Conservation (phyloP, 2,329 filamentous ascomycete species). For the Pseudopyricularia cyperi region DNA sequence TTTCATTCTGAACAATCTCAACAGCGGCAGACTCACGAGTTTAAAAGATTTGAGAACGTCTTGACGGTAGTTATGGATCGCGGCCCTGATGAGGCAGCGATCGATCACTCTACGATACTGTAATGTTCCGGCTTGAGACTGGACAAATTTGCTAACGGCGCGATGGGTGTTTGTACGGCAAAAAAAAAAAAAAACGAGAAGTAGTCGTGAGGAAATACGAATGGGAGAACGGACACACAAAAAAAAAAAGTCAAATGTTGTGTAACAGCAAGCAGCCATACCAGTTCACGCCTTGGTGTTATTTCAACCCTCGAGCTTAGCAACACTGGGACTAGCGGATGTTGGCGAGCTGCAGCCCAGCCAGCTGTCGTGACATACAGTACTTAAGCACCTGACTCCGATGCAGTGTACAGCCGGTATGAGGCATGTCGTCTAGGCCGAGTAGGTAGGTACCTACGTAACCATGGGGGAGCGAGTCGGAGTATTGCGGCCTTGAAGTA, state of each 20-base stretch:
- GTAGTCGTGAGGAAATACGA: too few species aligned
- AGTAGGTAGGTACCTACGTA: too few species aligned
- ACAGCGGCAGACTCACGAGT: slow-evolving; percentile 56
- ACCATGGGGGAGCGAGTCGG: too few species aligned
- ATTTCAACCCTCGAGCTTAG: background rate
- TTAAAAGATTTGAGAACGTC: slow-evolving; percentile 97
- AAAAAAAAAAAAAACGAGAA: background rate
- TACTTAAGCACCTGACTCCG: background rate
- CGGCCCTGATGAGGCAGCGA: slow-evolving; percentile 20
- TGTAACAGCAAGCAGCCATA: background rate
- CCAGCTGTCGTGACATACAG: too few species aligned
- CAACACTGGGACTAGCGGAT: background rate
- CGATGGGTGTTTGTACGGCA: background rate
- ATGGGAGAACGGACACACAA: too few species aligned
- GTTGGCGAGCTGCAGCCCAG: background rate
- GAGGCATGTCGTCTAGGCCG: too few species aligned
- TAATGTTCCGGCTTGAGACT: background rate
- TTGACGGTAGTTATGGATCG: slow-evolving; percentile 59
- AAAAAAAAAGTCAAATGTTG: background rate
- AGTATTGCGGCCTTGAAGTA: too few species aligned
- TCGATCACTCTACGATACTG: background rate
- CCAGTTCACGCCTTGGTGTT: background rate
- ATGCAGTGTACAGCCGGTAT: background rate
- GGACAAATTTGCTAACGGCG: background rate
- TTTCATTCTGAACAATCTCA: background rate